Evolutionary conservation across 1,139 yeast species (phyloP).

Genomic region (Taphrina sp.): DNA sequence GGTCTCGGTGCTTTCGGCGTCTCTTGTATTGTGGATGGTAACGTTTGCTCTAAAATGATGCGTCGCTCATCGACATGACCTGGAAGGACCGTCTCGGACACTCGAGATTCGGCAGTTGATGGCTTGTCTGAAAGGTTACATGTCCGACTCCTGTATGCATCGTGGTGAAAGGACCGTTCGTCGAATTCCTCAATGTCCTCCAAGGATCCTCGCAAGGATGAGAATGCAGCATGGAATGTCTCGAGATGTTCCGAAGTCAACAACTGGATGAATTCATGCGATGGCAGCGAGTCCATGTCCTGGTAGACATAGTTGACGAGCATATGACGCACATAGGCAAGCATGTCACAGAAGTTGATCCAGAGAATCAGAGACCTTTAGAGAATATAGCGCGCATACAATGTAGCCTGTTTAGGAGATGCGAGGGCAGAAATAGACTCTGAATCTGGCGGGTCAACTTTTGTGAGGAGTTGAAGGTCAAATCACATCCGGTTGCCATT

Average conservation of each 20-base stretch:
- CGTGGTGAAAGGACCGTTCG: too few species aligned
- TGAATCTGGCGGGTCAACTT: too few species aligned
- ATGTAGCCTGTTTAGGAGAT: too few species aligned
- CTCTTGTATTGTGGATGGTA: background rate
- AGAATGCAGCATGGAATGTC: conserved; percentile 26
- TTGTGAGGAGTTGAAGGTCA: too few species aligned
- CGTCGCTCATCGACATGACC: too few species aligned
- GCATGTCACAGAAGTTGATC: too few species aligned
- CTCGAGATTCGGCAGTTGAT: too few species aligned
- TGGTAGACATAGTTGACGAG: conserved; percentile 6
- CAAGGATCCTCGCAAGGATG: background rate
- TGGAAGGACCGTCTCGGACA: background rate
- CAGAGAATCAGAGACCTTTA: too few species aligned
- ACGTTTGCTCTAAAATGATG: background rate
- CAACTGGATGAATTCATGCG: conserved; percentile 10
- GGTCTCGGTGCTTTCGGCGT: background rate
- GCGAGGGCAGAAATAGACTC: too few species aligned
- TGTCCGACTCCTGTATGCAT: too few species aligned
- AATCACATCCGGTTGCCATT: too few species aligned
- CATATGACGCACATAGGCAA: conserved; percentile 8
- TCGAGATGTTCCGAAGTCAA: conserved; percentile 28
- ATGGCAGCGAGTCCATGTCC: conserved; percentile 10
- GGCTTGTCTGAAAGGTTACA: background rate
- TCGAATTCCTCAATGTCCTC: background rate
- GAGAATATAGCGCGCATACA: too few species aligned